Percentiles rank a stretch among this genome's conserved stretches.
Conservation (phyloP, 2,329 filamentous ascomycete species). For the Colletotrichum endophyticum region DNA sequence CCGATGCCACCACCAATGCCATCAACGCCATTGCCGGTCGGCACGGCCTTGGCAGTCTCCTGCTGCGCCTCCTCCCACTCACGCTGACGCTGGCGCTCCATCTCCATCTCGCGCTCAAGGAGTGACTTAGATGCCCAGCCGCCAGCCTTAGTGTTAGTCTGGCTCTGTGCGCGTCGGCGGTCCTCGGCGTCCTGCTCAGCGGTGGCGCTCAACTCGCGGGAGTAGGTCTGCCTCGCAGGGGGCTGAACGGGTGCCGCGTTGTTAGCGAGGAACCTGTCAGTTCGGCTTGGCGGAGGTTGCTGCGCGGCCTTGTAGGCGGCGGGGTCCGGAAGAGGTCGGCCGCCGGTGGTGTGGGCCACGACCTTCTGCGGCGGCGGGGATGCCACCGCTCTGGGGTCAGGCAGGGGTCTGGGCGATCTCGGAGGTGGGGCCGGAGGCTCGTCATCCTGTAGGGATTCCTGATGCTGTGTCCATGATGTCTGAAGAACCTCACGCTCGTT, state of each 20-base stretch:
- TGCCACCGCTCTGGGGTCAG: constrained; percentile 38
- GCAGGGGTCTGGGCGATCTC: constrained; percentile 42
- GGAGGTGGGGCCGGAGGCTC: constrained; percentile 28
- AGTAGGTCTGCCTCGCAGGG: constrained; percentile 53
- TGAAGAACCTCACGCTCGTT: constrained; percentile 70
- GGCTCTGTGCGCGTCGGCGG: constrained; percentile 61
- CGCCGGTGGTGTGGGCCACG: constrained; percentile 42
- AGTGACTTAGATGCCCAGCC: constrained; percentile 73
- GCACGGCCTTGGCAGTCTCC: constrained; percentile 61
- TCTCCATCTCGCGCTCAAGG: constrained; percentile 81
- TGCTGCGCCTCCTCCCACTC: constrained; percentile 83
- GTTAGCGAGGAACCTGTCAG: constrained; percentile 61
- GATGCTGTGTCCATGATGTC: constrained; percentile 54
- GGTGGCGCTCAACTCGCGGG: constrained; percentile 59
- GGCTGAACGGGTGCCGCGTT: constrained; percentile 52
- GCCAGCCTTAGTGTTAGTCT: constrained; percentile 65
- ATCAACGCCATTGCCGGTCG: constrained; percentile 58
- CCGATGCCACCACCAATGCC: constrained; percentile 71
- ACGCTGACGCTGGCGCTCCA: constrained; percentile 75
- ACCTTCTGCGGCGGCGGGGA: constrained; percentile 29
- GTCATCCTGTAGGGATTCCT: constrained; percentile 32
- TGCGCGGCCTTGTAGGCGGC: constrained; percentile 31
- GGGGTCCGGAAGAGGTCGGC: constrained; percentile 61
- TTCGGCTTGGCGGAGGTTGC: constrained; percentile 45
- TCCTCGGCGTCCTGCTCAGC: constrained; percentile 69